Base-by-base conservation (phyloP, 306 rosid genomes). In the Echinosophora koreensis region DNA sequence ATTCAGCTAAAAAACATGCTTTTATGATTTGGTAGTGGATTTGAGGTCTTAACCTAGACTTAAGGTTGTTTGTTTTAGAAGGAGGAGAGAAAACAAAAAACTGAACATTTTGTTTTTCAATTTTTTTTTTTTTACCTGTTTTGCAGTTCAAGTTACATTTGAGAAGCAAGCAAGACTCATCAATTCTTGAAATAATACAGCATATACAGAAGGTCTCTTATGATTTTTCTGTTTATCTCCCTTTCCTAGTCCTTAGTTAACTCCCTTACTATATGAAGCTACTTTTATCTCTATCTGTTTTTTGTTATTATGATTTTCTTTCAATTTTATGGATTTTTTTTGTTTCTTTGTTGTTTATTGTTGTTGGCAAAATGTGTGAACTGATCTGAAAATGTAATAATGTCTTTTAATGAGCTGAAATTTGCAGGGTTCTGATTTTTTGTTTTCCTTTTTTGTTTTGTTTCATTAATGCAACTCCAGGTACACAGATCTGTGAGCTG, bases 401-500 rank as follows among this genome's bases (percentile, higher is more conserved):
- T 71, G 74, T 13, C 38, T 17, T 72, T 66, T 39, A 58, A 49
- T 66, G 73, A 79, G 57, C 47, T 67, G 13, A 55, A 74, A 50
- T 47, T 55, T 55, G 59, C 14, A 61, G 77, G 77, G 47, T 69
- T 79, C 84, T 78, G 65, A 73, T 39, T 50, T 74, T 74, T 58
- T 22, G n/a, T 49, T 47, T 54, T 38, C 39, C 49, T 27, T 73
- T 78, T 54, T 79, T 12, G 55, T 13, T 77, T 77, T 37, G 64
- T 41, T 76, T 27, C 73, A 70, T 64, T 64, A 67, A 66, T 71
- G 61, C 66, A 85, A 86, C 86, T 5, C 66, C 88, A 35, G 37
- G 78, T 62, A 37, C 82, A 66, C 92, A 84, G 92, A 91, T 91
- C 97, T 86, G 83, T 69, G 86, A 78, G 76, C 71, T 80, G 55